phyloP scores from a whole-genome alignment of 495 filamentous ascomycete genomes.

The Aspergillus ostianus region DNA sequence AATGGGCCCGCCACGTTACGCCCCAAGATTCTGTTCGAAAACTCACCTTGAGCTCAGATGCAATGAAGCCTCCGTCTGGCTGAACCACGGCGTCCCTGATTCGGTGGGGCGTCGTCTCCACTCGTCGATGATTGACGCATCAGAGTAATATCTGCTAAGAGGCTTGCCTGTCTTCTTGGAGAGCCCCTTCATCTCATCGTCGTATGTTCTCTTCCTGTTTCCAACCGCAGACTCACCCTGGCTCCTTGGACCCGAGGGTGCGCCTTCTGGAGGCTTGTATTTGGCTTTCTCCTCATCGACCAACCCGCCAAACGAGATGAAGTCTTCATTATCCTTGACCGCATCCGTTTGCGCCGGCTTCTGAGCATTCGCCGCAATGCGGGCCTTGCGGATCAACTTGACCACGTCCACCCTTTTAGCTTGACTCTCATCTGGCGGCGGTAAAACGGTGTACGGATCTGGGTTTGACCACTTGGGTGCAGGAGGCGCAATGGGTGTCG shows the following conservation, averaged over 20 bases:
- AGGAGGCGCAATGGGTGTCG: constrained; percentile 26
- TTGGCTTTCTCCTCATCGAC: constrained; percentile 46
- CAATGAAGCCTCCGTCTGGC: constrained; percentile 25
- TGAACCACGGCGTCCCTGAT: constrained; percentile 62
- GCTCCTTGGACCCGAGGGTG: constrained; percentile 34
- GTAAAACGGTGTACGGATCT: constrained; percentile 82
- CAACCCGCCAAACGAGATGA: constrained; percentile 71
- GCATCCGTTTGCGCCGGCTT: constrained; percentile 47
- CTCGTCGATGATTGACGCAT: constrained; percentile 50
- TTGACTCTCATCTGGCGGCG: constrained; percentile 63
- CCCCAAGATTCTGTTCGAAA: not conserved
- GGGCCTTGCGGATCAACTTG: constrained; percentile 81
- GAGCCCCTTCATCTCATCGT: constrained; percentile 61
- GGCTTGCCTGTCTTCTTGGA: constrained; percentile 46
- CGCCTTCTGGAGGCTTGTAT: constrained; percentile 32
- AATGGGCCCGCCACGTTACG: not conserved
- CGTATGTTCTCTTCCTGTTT: constrained; percentile 66
- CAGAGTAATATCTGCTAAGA: constrained; percentile 34
- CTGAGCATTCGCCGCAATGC: constrained; percentile 43
- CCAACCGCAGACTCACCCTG: constrained; percentile 38
- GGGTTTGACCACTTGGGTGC: constrained; percentile 88
- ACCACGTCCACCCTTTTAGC: constrained; percentile 79
- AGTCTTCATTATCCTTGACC: constrained; percentile 67
- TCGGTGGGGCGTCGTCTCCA: constrained; percentile 53
- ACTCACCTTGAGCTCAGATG: constrained; percentile 36